A percentile compares a stretch with the other conserved stretches of the same genome.
These are phyloP conservation scores for Rhododendron williamsianum DNA, from an alignment of 148 eudicot species.

Conservation along the genomic window DNA sequence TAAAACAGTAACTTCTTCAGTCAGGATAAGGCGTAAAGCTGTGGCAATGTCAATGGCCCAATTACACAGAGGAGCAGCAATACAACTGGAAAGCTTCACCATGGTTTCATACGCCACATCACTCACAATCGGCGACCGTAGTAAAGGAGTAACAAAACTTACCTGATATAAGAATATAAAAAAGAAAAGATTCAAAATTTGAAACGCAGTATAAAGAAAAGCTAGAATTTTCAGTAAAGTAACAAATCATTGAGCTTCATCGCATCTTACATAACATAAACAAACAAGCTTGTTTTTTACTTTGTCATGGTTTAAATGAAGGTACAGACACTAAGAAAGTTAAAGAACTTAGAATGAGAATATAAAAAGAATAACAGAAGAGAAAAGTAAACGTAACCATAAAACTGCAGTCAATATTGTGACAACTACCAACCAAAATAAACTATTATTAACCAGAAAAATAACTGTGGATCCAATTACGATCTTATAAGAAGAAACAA, in stretches of 20 bases:
- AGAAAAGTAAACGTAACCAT: not conserved
- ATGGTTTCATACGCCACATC: conserved; percentile 78
- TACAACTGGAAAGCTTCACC: conserved; percentile 85
- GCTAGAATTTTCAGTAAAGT: not conserved
- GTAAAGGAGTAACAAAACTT: conserved; percentile 68
- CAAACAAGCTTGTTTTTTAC: not conserved
- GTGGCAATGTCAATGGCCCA: conserved; percentile 95
- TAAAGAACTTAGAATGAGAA: not conserved
- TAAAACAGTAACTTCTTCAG: conserved; percentile 46
- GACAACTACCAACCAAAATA: not conserved
- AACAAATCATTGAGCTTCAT: not conserved
- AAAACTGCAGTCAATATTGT: not conserved
- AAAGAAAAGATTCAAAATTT: not conserved
- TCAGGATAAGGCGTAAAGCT: conserved; percentile 60
- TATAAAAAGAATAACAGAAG: not conserved
- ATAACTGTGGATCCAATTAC: not conserved
- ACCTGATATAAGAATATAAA: conserved; percentile 40
- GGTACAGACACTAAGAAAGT: not conserved
- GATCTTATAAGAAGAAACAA: not conserved
- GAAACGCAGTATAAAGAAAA: not conserved
- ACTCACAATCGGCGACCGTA: conserved; percentile 70
- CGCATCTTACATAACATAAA: not conserved
- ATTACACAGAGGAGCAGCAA: conserved; percentile 75
- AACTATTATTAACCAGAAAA: not conserved
- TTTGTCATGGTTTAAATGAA: not conserved